These are phyloP conservation scores for Sherardia arvensis DNA, from an alignment of 257 asterid genomes.

Conservation along the genomic window DNA sequence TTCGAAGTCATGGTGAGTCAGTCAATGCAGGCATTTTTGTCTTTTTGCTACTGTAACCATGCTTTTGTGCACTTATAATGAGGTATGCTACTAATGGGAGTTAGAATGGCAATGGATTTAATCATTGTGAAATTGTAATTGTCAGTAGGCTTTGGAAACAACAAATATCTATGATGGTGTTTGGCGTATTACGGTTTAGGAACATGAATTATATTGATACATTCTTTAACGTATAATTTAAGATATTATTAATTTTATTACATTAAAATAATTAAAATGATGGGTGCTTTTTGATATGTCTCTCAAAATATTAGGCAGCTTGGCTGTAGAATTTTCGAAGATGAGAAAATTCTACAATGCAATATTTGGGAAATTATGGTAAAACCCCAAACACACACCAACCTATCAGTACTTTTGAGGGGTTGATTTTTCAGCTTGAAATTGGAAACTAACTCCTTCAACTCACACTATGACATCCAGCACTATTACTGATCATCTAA, in stretches of 20 bases:
- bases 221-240: too few species aligned
- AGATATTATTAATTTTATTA: too few species aligned
- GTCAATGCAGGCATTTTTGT: neutral
- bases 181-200: neutral
- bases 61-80: neutral
- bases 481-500: constrained; percentile 5
- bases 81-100: neutral
- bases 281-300: neutral
- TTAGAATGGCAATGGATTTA: neutral
- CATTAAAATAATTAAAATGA: too few species aligned
- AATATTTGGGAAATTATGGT: too few species aligned
- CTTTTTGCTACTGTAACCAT: neutral
- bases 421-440: neutral
- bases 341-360: too few species aligned
- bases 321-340: too few species aligned
- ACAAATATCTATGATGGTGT: neutral
- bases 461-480: neutral
- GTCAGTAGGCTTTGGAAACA: neutral
- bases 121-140: too few species aligned
- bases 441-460: neutral
- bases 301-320: neutral
- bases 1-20: constrained; percentile 72
- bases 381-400: neutral
- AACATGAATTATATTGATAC: neutral
- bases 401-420: too few species aligned